Evolutionary conservation across 2,329 filamentous ascomycete genomes (phyloP).

Genomic region (Exophiala viscosa): DNA sequence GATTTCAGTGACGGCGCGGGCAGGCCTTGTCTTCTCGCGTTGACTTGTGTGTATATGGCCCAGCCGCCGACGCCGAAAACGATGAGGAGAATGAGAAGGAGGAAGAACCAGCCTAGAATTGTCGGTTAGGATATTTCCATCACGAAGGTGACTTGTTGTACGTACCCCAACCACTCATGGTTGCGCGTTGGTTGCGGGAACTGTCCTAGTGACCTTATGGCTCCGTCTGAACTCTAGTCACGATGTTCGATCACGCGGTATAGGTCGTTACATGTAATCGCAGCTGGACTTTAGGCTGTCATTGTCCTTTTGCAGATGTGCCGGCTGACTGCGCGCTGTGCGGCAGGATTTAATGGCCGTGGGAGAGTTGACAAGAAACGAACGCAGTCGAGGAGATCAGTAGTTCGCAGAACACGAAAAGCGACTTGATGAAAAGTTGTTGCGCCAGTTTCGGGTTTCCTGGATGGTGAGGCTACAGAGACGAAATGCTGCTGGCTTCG

Average conservation of each 20-base stretch:
- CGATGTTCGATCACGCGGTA: neutral
- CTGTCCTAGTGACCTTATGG: no score
- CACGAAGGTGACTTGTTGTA: neutral
- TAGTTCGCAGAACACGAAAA: no score
- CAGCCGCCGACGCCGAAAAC: constrained; percentile 59
- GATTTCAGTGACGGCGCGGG: constrained; percentile 51
- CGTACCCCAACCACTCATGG: constrained; percentile 25
- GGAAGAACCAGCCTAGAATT: constrained; percentile 60
- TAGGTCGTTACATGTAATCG: neutral
- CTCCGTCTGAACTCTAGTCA: no score
- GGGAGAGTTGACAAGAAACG: no score
- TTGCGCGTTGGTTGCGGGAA: no score
- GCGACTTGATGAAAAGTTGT: no score
- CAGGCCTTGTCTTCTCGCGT: constrained; percentile 69
- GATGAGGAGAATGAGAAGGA: constrained; percentile 65
- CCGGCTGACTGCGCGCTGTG: no score
- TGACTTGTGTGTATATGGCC: constrained; percentile 68
- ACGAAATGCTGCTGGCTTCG: no score
- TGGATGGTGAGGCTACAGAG: no score
- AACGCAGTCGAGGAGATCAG: no score
- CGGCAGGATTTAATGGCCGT: no score
- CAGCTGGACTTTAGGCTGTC: neutral
- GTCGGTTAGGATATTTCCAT: neutral
- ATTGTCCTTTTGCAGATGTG: neutral
- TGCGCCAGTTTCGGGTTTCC: no score